phyloP scores from a whole-genome alignment of 2,329 filamentous ascomycete genomes.

The Arthrobotrys iridis region DNA sequence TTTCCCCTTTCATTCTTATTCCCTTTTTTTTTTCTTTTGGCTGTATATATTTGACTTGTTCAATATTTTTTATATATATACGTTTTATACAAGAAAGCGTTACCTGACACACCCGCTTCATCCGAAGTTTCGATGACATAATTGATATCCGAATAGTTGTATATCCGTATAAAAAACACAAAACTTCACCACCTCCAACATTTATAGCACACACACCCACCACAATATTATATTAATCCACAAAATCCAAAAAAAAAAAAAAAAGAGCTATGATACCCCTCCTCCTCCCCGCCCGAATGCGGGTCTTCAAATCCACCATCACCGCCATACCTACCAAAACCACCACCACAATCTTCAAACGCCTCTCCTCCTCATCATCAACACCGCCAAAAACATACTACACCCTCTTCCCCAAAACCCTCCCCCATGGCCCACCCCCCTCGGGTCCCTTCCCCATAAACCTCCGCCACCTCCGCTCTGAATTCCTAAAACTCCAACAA shows the following conservation, averaged over 20 bases:
- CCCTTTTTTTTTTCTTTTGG: not conserved
- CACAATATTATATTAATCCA: not conserved
- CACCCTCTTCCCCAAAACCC: constrained; percentile 83
- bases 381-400: constrained; percentile 72
- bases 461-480: constrained; percentile 74
- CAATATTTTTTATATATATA: too few relatives aligned
- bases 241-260: too few relatives aligned
- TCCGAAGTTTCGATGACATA: too few relatives aligned
- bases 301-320: too few relatives aligned
- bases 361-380: constrained; percentile 41
- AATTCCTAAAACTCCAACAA: constrained; percentile 86
- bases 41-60: not conserved
- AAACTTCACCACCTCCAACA: not conserved
- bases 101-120: too few relatives aligned
- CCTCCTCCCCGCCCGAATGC: not conserved
- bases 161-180: not conserved
- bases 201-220: not conserved
- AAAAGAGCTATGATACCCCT: too few relatives aligned
- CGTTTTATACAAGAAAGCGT: too few relatives aligned
- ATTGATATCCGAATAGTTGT: too few relatives aligned
- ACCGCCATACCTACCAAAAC: constrained; percentile 15
- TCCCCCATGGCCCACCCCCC: constrained; percentile 81
- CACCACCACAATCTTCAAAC: constrained; percentile 54
- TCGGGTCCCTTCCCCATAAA: constrained; percentile 79
- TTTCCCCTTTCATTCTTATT: too few relatives aligned